phyloP scores from a whole-genome alignment of 2,329 filamentous ascomycete genomes.

The Arthroderma sp. region DNA sequence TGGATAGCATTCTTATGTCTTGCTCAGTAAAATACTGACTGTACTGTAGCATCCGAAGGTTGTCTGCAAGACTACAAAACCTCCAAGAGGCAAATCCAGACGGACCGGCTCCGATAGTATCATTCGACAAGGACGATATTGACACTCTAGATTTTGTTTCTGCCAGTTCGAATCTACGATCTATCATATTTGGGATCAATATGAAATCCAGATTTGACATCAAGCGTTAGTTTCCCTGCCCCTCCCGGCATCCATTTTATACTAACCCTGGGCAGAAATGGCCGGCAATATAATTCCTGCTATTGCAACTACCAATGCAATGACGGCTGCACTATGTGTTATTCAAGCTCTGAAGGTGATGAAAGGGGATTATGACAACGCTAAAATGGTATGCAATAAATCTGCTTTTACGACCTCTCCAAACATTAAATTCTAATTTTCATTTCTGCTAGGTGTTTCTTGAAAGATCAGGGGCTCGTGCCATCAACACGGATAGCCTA shows the following conservation, averaged over 20 bases:
- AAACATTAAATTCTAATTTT: slow-evolving; percentile 2
- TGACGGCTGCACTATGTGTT: slow-evolving; percentile 84
- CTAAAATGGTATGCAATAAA: slow-evolving; percentile 51
- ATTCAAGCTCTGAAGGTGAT: slow-evolving; percentile 87
- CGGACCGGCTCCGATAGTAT: slow-evolving; percentile 46
- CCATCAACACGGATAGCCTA: slow-evolving; percentile 43
- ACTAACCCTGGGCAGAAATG: slow-evolving; percentile 52
- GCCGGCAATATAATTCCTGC: slow-evolving; percentile 98
- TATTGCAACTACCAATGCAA: slow-evolving; percentile 95
- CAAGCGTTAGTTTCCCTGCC: slow-evolving; percentile 45
- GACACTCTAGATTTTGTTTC: slow-evolving; percentile 93
- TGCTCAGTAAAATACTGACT: slow-evolving; percentile 9
- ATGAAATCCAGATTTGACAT: slow-evolving; percentile 86
- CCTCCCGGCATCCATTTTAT: not conserved
- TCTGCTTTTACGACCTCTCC: not conserved
- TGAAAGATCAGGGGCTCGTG: slow-evolving; percentile 49
- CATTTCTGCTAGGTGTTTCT: slow-evolving; percentile 53
- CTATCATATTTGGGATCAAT: slow-evolving; percentile 78
- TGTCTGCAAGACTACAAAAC: slow-evolving; percentile 60
- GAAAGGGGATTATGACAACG: slow-evolving; percentile 53
- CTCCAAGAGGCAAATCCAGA: slow-evolving; percentile 41
- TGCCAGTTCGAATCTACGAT: slow-evolving; percentile 78
- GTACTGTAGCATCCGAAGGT: slow-evolving; percentile 47
- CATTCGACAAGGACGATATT: slow-evolving; percentile 92
- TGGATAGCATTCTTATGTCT: not conserved